Conservation (phyloP, 106 monocot genomes). For the Hemerocallis citrina region DNA sequence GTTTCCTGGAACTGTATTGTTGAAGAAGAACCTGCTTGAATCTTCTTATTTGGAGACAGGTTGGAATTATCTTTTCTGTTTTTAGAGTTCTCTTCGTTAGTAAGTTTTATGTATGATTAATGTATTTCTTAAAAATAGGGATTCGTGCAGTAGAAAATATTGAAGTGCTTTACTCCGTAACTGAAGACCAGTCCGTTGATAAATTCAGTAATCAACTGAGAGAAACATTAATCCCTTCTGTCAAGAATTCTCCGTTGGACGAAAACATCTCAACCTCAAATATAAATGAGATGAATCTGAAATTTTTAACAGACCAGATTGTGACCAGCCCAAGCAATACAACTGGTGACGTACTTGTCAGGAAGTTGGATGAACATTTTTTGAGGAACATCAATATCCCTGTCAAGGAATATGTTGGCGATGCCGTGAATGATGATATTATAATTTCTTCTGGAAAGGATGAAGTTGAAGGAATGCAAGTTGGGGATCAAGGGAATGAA, state of each 20-base stretch:
- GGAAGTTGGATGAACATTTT: neutral
- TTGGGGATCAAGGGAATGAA: neutral
- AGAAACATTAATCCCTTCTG: neutral
- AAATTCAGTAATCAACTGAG: neutral
- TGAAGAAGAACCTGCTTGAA: conserved; percentile 60
- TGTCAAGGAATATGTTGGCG: neutral
- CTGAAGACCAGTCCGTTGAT: neutral
- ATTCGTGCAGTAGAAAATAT: neutral
- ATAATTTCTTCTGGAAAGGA: neutral
- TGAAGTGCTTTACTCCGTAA: neutral
- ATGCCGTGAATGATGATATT: neutral
- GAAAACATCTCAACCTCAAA: neutral
- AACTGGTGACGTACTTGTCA: neutral
- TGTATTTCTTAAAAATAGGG: neutral
- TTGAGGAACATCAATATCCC: neutral
- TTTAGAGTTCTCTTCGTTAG: neutral
- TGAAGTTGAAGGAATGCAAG: neutral
- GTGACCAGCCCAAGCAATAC: neutral
- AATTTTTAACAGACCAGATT: neutral
- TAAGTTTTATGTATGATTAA: neutral
- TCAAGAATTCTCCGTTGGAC: neutral
- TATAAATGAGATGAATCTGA: neutral
- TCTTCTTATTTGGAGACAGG: conserved; percentile 30
- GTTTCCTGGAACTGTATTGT: conserved; percentile 67
- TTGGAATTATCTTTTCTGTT: conserved; percentile 7